phyloP scores from a whole-genome alignment of 805 yeast genomes.

The Candida mattraensis region DNA sequence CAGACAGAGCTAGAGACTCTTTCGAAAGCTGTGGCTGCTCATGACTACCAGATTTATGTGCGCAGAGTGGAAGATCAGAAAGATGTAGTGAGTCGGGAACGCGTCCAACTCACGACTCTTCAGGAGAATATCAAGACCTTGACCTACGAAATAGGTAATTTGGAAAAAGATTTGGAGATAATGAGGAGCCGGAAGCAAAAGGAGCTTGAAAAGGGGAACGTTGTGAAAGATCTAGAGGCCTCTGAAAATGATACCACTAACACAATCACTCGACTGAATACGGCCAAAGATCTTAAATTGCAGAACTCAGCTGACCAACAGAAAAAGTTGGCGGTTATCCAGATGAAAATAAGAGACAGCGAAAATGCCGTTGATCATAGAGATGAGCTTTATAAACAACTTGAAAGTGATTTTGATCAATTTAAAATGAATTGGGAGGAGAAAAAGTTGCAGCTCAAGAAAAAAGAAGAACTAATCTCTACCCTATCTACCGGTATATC shows the following conservation, averaged over 20 bases:
- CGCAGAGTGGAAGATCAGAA: conserved; percentile 44
- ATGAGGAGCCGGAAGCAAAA: conserved; percentile 52
- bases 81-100: conserved; percentile 42
- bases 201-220: conserved; percentile 61
- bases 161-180: conserved; percentile 59
- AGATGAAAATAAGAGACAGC: conserved; percentile 32
- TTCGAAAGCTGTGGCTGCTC: conserved; percentile 72
- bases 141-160: conserved; percentile 52
- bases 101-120: conserved; percentile 40
- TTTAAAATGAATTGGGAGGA: conserved; percentile 44
- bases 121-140: conserved; percentile 46
- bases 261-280: conserved; percentile 63
- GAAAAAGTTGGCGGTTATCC: too few relatives aligned
- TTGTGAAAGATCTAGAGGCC: conserved; percentile 57
- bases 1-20: conserved; percentile 78
- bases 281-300: conserved; percentile 56
- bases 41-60: conserved; percentile 55
- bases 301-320: too few relatives aligned
- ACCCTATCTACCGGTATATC: conserved; percentile 89
- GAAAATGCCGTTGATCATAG: conserved; percentile 24
- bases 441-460: conserved; percentile 47
- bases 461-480: conserved; percentile 76
- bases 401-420: conserved; percentile 45
- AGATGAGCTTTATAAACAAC: conserved; percentile 36
- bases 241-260: conserved; percentile 58